These are phyloP conservation scores for Begonia loranthoides DNA, from an alignment of 306 rosid species.

Conservation along the genomic window DNA sequence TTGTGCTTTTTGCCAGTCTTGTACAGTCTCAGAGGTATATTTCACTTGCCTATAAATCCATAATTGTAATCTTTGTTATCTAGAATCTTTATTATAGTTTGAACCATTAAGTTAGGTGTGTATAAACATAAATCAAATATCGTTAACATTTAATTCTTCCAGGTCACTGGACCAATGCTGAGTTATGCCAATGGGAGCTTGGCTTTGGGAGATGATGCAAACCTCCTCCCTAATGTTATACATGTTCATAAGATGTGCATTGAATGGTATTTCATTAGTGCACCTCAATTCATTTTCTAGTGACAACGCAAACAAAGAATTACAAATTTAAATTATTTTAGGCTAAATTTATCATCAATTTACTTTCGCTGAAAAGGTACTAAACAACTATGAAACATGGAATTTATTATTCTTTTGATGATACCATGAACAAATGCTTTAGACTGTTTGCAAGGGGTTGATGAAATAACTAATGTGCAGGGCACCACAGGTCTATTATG, in stretches of 20 bases:
- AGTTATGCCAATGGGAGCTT: constrained; percentile 50
- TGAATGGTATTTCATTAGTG: constrained; percentile 48
- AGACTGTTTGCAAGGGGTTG: neutral
- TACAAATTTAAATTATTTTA: no score
- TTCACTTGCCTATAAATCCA: neutral
- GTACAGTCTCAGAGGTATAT: constrained; percentile 48
- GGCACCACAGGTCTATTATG: constrained; percentile 83
- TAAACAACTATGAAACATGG: no score
- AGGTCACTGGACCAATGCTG: constrained; percentile 72
- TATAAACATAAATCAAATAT: no score
- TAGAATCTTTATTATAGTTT: no score
- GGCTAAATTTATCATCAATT: no score
- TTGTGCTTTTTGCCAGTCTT: constrained; percentile 88
- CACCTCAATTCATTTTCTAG: neutral
- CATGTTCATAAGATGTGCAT: constrained; percentile 67
- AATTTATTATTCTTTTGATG: no score
- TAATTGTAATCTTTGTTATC: neutral
- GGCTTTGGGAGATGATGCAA: constrained; percentile 46
- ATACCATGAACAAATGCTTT: neutral
- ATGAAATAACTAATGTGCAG: constrained; percentile 26
- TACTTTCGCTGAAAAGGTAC: no score
- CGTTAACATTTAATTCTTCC: neutral
- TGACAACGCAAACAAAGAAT: neutral
- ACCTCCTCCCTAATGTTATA: constrained; percentile 37
- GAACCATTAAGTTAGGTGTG: no score